Evolutionary conservation across 495 filamentous ascomycete genomes (phyloP).

Genomic region (Letharia columbiana): DNA sequence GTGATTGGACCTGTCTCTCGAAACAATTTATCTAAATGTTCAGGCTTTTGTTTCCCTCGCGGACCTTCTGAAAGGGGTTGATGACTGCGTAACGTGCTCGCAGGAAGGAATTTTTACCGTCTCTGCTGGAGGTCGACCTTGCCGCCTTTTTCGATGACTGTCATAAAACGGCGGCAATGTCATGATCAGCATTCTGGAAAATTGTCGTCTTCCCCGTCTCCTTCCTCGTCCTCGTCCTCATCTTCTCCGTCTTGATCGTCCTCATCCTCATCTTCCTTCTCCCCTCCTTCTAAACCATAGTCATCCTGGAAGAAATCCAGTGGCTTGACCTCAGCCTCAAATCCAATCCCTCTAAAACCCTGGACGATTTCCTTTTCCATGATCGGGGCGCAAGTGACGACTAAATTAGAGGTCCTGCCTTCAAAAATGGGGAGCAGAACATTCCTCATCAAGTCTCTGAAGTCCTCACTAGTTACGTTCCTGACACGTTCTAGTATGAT

Average conservation of each 20-base stretch:
- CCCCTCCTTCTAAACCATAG: conserved; percentile 72
- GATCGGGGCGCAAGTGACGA: conserved; percentile 79
- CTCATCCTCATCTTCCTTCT: conserved; percentile 57
- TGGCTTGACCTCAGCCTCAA: conserved; percentile 65
- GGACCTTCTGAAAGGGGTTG: background rate
- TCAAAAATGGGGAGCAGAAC: conserved; percentile 72
- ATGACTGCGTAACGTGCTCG: background rate
- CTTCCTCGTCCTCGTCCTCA: conserved; percentile 39
- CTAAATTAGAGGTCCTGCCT: conserved; percentile 66
- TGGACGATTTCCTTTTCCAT: conserved; percentile 78
- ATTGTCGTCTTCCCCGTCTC: conserved; percentile 22
- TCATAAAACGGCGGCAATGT: background rate
- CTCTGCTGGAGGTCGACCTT: background rate
- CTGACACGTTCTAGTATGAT: conserved; percentile 68
- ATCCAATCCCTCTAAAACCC: conserved; percentile 63
- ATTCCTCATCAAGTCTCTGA: conserved; percentile 64
- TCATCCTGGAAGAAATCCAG: conserved; percentile 81
- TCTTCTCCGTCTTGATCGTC: conserved; percentile 56
- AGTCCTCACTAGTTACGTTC: conserved; percentile 64
- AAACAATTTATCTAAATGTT: background rate
- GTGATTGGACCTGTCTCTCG: background rate
- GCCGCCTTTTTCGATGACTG: background rate
- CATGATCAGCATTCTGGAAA: background rate
- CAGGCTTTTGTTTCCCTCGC: background rate
- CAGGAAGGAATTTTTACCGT: background rate